Evolutionary conservation across 2,329 filamentous ascomycete species (phyloP).

Genomic region (Alternaria novae-zelandiae): DNA sequence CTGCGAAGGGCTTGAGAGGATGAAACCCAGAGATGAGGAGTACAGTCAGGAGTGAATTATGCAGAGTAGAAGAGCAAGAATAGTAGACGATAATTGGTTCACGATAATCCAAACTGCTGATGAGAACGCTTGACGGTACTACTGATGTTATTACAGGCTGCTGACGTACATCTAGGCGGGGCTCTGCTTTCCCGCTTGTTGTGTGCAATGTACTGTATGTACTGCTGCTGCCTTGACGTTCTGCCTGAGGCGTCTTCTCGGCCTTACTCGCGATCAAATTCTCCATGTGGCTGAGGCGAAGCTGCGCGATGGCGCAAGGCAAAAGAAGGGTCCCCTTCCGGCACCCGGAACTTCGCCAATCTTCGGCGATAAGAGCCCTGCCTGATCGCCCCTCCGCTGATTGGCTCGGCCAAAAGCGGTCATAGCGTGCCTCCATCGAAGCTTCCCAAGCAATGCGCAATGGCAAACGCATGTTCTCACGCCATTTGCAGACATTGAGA

Average conservation of each 20-base stretch:
- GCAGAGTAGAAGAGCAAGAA: too few relatives aligned
- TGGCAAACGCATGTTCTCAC: background rate
- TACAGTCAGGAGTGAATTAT: too few relatives aligned
- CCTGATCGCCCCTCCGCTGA: conserved; percentile 3
- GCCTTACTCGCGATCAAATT: background rate
- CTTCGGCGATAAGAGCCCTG: conserved; percentile 12
- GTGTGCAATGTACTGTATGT: too few relatives aligned
- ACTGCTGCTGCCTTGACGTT: background rate
- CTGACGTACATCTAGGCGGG: too few relatives aligned
- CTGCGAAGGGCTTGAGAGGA: too few relatives aligned
- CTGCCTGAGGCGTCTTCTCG: background rate
- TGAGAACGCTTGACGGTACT: too few relatives aligned
- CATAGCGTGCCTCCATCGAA: conserved; percentile 9
- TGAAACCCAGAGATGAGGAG: too few relatives aligned
- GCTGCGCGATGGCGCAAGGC: conserved; percentile 6
- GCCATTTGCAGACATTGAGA: background rate
- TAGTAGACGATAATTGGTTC: too few relatives aligned
- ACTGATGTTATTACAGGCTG: too few relatives aligned
- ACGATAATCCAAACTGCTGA: too few relatives aligned
- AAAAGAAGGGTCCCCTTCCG: conserved; percentile 2
- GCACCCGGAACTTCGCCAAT: conserved; percentile 4
- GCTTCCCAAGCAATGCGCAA: conserved; percentile 10
- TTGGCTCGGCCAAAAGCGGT: background rate
- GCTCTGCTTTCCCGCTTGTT: too few relatives aligned
- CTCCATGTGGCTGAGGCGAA: background rate